These are phyloP conservation scores for Kwoniella newhampshirensis DNA, from an alignment of 768 basidiomycete species.

Conservation along the genomic window DNA sequence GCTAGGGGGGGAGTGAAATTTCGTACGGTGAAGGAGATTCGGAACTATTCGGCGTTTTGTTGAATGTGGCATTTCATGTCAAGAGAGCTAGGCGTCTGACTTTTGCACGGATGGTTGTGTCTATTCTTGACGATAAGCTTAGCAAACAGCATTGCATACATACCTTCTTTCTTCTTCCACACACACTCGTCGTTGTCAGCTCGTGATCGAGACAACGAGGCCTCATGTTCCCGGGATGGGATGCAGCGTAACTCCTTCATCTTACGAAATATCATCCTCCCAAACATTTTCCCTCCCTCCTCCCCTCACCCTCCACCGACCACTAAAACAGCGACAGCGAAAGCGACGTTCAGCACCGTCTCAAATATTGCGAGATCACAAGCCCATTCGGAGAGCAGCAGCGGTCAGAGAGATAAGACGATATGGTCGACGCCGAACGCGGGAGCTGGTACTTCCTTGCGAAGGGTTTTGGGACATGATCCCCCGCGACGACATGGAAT, in stretches of 20 bases:
- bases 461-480: conserved; percentile 13
- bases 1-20: conserved; percentile 13
- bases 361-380: too few species aligned
- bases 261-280: conserved; percentile 33
- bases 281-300: conserved; percentile 20
- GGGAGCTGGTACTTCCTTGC: conserved; percentile 3
- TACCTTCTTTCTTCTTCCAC: not conserved
- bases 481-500: conserved; percentile 11
- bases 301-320: not conserved
- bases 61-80: conserved; percentile 1
- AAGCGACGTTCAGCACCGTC: too few species aligned
- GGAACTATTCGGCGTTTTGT: conserved; percentile 5
- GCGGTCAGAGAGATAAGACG: too few species aligned
- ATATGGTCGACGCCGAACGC: not conserved
- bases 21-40: conserved; percentile 11
- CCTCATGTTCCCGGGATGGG: conserved; percentile 26
- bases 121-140: too few species aligned
- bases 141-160: not conserved
- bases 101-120: too few species aligned
- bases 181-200: not conserved
- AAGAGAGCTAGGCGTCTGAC: conserved; percentile 4
- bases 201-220: not conserved
- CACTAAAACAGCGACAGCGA: too few species aligned
- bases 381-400: not conserved
- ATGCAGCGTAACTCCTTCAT: conserved; percentile 31